These are phyloP conservation scores for Calamus simplicifolius DNA, from an alignment of 176 grass and related monocot genomes.

Conservation along the genomic window DNA sequence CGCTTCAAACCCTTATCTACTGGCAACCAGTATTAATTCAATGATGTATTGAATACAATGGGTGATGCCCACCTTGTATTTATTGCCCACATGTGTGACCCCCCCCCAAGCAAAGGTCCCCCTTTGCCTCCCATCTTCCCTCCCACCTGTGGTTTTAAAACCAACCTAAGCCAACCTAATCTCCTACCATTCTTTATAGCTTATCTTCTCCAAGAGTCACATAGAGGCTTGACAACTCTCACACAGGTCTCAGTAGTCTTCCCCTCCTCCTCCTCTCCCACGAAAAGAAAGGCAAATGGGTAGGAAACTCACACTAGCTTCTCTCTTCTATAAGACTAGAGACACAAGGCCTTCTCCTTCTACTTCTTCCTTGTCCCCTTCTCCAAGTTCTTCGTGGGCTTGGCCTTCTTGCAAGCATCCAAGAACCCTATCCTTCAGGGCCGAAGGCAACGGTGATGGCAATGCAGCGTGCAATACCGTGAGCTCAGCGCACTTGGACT, in stretches of 20 bases:
- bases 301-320: constrained; percentile 27
- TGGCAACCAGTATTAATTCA: neutral
- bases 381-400: constrained; percentile 14
- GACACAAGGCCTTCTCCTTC: constrained; percentile 1
- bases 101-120: neutral
- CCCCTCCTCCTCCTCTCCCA: neutral
- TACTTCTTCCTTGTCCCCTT: neutral
- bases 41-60: neutral
- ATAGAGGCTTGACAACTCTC: neutral
- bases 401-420: constrained; percentile 56
- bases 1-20: neutral
- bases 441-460: neutral
- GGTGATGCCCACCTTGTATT: constrained; percentile 1
- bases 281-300: constrained; percentile 24
- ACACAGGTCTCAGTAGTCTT: neutral
- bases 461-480: constrained; percentile 14
- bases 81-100: constrained; percentile 14
- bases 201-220: neutral
- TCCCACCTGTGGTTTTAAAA: neutral
- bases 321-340: constrained; percentile 37
- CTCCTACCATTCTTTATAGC: neutral
- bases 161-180: neutral
- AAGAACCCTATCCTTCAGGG: constrained; percentile 24
- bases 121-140: neutral
- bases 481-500: constrained; percentile 47